These are phyloP conservation scores for Boletus sp. DNA, from an alignment of 768 basidiomycete species.

Conservation along the genomic window DNA sequence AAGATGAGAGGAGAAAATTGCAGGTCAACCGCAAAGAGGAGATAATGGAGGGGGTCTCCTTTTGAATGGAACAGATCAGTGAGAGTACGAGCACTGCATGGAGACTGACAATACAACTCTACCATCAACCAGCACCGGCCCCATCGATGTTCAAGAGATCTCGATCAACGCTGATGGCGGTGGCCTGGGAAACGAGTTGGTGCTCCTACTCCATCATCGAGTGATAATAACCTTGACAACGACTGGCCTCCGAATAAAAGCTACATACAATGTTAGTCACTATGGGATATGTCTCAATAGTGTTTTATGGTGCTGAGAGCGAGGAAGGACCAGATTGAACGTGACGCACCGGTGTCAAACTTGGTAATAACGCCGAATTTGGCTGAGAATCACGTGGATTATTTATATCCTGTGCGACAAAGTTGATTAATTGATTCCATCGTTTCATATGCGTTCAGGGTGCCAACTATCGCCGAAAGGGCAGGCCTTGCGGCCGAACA, in stretches of 20 bases:
- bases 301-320: background rate
- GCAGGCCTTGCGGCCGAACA: too few species aligned
- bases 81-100: conserved; percentile 10
- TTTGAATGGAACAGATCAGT: conserved; percentile 12
- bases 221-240: background rate
- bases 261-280: background rate
- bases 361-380: background rate
- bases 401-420: background rate
- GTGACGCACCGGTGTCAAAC: background rate
- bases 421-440: too few species aligned
- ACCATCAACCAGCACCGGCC: background rate
- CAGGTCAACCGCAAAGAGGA: conserved; percentile 21
- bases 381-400: background rate
- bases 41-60: background rate
- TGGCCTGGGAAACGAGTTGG: background rate
- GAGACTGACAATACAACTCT: background rate
- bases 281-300: background rate
- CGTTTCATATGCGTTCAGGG: too few species aligned
- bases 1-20: background rate
- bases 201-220: background rate
- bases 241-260: background rate
- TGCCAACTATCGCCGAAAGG: too few species aligned
- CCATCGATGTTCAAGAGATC: background rate
- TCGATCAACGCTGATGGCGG: background rate
- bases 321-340: background rate